Evolutionary conservation across 345 rosid species (phyloP).

Genomic region (Punica granatum): DNA sequence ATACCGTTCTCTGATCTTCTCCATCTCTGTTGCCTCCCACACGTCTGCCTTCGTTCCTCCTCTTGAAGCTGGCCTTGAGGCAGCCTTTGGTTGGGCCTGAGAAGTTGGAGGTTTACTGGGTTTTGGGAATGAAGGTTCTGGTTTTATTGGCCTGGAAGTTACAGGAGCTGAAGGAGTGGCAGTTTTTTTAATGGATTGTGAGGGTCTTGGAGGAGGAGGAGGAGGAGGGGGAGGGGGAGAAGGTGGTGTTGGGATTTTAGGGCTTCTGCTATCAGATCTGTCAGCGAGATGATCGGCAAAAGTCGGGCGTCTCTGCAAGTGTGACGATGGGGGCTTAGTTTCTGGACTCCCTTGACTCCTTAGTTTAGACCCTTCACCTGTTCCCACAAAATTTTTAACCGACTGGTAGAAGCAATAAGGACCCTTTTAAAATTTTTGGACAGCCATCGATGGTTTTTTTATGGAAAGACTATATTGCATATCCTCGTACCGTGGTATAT

Average conservation of each 20-base stretch:
- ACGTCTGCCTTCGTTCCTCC: constrained; percentile 31
- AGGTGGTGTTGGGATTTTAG: neutral
- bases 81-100: constrained; percentile 6
- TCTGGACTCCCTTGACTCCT: constrained; percentile 13
- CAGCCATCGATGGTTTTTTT: too few relatives aligned
- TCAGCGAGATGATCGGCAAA: constrained; percentile 2
- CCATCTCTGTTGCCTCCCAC: constrained; percentile 55
- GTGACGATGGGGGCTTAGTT: neutral
- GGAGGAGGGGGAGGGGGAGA: neutral
- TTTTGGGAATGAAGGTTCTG: neutral
- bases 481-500: neutral
- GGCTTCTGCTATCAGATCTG: neutral
- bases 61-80: constrained; percentile 12
- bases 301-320: constrained; percentile 2
- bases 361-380: constrained; percentile 2
- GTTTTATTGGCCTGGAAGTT: neutral
- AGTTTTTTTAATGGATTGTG: neutral
- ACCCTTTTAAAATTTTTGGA: neutral
- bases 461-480: neutral
- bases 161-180: neutral
- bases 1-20: constrained; percentile 42
- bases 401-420: neutral
- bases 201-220: neutral
- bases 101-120: neutral
- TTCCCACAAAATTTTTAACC: neutral